Percentiles rank a stretch among this genome's conserved stretches.
phyloP scores from a whole-genome alignment of 257 asterid genomes.

The Mentha longifolia region DNA sequence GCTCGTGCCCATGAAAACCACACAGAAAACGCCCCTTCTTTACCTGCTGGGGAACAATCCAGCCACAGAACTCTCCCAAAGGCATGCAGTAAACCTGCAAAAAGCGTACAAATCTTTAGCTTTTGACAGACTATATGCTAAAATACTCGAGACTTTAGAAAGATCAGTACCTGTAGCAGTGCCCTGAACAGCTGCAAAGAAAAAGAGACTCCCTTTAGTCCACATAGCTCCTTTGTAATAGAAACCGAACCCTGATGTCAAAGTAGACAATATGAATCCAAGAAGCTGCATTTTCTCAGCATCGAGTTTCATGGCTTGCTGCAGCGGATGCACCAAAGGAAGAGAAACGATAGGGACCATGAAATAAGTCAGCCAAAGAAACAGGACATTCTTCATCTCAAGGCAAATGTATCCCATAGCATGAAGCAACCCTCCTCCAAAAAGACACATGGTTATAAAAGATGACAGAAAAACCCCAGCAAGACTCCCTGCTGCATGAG shows the following conservation, averaged over 20 bases:
- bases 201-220: slow-evolving; percentile 52
- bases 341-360: slow-evolving; percentile 75
- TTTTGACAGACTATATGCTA: not conserved
- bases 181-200: slow-evolving; percentile 74
- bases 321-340: slow-evolving; percentile 69
- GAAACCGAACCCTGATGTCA: slow-evolving; percentile 83
- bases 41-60: slow-evolving; percentile 87
- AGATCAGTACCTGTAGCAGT: slow-evolving; percentile 57
- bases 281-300: slow-evolving; percentile 94
- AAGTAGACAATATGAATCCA: slow-evolving; percentile 62
- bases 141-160: not conserved
- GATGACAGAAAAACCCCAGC: slow-evolving; percentile 80
- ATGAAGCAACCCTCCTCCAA: slow-evolving; percentile 68
- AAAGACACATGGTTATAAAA: slow-evolving; percentile 71
- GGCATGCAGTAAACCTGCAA: slow-evolving; percentile 71
- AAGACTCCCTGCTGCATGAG: slow-evolving; percentile 82
- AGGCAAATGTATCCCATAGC: slow-evolving; percentile 67
- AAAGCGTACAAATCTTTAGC: not conserved
- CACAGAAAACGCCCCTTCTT: slow-evolving; percentile 86
- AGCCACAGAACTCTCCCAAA: slow-evolving; percentile 78
- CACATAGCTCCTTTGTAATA: slow-evolving; percentile 57
- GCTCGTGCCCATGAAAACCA: slow-evolving; percentile 87
- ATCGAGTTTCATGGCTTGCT: slow-evolving; percentile 61
- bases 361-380: slow-evolving; percentile 70
- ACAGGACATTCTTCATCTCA: slow-evolving; percentile 45